Conservation (phyloP, 495 filamentous ascomycete genomes). For the Hapsidospora chrysogenum region DNA sequence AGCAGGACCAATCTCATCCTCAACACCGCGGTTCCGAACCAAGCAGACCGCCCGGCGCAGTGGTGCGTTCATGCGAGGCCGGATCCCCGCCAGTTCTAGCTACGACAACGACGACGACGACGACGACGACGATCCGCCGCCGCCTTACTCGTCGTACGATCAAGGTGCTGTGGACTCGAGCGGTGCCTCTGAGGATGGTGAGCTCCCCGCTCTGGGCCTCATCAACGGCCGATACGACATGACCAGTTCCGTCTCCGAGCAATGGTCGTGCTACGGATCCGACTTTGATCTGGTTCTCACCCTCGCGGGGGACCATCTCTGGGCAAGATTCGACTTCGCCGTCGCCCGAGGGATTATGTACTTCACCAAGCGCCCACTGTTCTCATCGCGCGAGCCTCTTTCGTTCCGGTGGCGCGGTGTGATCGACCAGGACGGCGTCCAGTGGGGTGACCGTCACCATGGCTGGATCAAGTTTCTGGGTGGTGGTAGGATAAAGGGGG, state of each 20-base stretch:
- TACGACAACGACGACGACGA: conserved; percentile 1
- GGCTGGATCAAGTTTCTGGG: conserved; percentile 15
- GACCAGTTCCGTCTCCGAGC: conserved; percentile 5
- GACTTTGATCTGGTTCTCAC: conserved; percentile 13
- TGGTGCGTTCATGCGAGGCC: neutral
- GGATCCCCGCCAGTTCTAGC: neutral
- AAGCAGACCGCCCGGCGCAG: neutral
- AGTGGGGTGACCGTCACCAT: conserved; percentile 4
- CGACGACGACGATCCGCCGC: conserved; percentile 9
- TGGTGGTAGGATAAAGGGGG: conserved; percentile 11
- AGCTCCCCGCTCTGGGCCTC: conserved; percentile 15
- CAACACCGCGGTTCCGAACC: neutral
- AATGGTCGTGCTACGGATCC: conserved; percentile 3
- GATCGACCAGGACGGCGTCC: conserved; percentile 7
- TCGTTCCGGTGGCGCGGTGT: conserved; percentile 15
- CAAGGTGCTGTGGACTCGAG: neutral
- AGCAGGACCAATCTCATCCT: no score
- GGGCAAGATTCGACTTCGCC: conserved; percentile 16
- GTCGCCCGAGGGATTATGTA: conserved; percentile 12
- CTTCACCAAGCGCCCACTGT: conserved; percentile 12
- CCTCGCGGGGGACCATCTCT: conserved; percentile 14
- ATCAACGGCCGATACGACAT: conserved; percentile 29
- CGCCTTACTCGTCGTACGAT: conserved; percentile 11
- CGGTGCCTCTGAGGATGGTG: neutral
- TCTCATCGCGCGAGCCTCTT: conserved; percentile 7